Evolutionary conservation across 306 rosid species (phyloP).

Genomic region (Mucuna pruriens): DNA sequence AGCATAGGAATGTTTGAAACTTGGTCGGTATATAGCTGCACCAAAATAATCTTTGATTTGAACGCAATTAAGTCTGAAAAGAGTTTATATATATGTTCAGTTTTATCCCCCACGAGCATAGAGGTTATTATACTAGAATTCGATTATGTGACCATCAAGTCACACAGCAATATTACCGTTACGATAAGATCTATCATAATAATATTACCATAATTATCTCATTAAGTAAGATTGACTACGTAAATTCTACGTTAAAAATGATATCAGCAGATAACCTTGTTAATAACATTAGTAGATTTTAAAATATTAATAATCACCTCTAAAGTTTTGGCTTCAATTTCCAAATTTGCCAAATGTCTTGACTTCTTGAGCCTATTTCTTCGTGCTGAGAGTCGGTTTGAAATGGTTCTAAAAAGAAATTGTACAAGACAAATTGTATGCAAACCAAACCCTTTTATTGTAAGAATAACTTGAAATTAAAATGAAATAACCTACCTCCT

Average conservation of each 20-base stretch:
- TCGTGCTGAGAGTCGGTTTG: conserved; percentile 20
- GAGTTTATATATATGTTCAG: neutral
- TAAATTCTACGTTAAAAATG: too few relatives aligned
- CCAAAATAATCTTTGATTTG: neutral
- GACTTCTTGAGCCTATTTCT: neutral
- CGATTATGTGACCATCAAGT: too few relatives aligned
- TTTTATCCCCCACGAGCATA: neutral
- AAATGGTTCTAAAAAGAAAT: neutral
- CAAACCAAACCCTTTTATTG: neutral
- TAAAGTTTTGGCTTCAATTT: neutral
- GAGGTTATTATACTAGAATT: neutral
- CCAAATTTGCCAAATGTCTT: neutral
- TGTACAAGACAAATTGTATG: neutral
- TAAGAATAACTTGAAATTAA: neutral
- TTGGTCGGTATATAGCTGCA: neutral
- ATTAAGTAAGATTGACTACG: too few relatives aligned
- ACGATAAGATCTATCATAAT: too few relatives aligned
- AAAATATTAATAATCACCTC: conserved; percentile 17
- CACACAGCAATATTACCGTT: too few relatives aligned
- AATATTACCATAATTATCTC: neutral
- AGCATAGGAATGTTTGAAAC: neutral
- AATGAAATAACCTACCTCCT: conserved; percentile 26
- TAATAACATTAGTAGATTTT: neutral
- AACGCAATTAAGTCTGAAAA: neutral
- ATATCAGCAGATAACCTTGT: too few relatives aligned